A percentile compares a stretch with the other conserved stretches of the same genome.
Conservation (phyloP, 1,139 yeast genomes). For the Nakaseomyces sp. region DNA sequence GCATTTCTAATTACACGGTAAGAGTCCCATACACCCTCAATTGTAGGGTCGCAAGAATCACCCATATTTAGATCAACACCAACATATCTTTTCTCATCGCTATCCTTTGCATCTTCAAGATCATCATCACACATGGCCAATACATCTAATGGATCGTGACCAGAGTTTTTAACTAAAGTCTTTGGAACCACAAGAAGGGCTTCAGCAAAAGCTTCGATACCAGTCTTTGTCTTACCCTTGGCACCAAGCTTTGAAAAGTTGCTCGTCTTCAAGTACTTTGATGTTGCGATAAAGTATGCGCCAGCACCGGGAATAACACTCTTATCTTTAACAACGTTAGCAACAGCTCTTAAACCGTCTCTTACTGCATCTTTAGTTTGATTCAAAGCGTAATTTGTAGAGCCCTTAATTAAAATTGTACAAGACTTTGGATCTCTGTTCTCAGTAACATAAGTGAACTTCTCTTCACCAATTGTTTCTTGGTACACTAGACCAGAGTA, state of each 20-base stretch:
- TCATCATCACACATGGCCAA: slow-evolving; percentile 88
- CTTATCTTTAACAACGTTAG: slow-evolving; percentile 81
- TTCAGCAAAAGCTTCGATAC: slow-evolving; percentile 88
- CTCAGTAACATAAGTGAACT: slow-evolving; percentile 91
- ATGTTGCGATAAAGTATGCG: slow-evolving; percentile 80
- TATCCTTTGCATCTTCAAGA: slow-evolving; percentile 35
- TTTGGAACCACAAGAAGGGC: slow-evolving; percentile 87
- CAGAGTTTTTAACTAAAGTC: slow-evolving; percentile 86
- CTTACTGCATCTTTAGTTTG: slow-evolving; percentile 96
- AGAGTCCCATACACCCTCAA: slow-evolving; percentile 95
- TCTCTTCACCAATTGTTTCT: slow-evolving; percentile 92
- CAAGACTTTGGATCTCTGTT: slow-evolving; percentile 87
- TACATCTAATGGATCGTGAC: slow-evolving; percentile 86
- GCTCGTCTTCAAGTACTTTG: slow-evolving; percentile 49
- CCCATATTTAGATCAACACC: slow-evolving; percentile 90
- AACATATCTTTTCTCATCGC: slow-evolving; percentile 65
- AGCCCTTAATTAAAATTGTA: slow-evolving; percentile 86
- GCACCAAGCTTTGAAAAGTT: slow-evolving; percentile 46
- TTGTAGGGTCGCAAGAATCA: slow-evolving; percentile 90
- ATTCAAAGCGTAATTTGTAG: slow-evolving; percentile 77
- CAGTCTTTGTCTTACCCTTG: slow-evolving; percentile 83
- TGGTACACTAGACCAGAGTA: slow-evolving; percentile 88
- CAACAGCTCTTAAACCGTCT: slow-evolving; percentile 92
- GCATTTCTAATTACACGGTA: slow-evolving; percentile 91
- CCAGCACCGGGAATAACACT: slow-evolving; percentile 95